A percentile compares a stretch with the other conserved stretches of the same genome.
Evolutionary conservation across 306 rosid species (phyloP).

Genomic region (Trifolium dubium): DNA sequence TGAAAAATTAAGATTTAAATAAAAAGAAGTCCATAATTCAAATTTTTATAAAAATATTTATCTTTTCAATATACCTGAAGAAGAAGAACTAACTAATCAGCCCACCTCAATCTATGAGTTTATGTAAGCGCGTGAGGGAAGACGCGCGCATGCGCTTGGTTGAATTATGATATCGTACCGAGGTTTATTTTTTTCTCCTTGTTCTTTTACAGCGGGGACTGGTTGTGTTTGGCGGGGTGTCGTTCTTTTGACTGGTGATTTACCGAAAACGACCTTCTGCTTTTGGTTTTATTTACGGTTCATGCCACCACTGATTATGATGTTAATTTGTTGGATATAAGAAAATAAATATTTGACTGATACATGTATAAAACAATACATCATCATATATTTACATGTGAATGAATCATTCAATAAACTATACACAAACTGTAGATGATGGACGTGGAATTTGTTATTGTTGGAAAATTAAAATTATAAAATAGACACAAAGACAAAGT

Average conservation of each 20-base stretch:
- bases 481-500: constrained; percentile 30
- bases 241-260: constrained; percentile 42
- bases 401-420: neutral
- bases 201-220: constrained; percentile 44
- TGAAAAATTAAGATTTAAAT: too few species aligned
- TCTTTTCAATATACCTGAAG: too few species aligned
- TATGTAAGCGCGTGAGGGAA: neutral
- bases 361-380: too few species aligned
- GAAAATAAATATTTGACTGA: neutral
- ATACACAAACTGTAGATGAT: neutral
- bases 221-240: constrained; percentile 56
- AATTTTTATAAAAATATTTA: too few species aligned
- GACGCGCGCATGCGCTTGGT: constrained; percentile 40
- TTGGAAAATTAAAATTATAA: neutral
- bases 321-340: neutral
- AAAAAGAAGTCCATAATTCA: too few species aligned
- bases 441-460: constrained; percentile 23
- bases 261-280: neutral
- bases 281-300: constrained; percentile 28
- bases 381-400: constrained; percentile 2
- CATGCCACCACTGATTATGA: constrained; percentile 30
- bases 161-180: neutral
- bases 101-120: too few species aligned
- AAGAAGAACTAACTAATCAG: too few species aligned
- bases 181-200: constrained; percentile 1